phyloP scores from a whole-genome alignment of 2,329 filamentous ascomycete species.

The Paracorniculantispora psalliotae region DNA sequence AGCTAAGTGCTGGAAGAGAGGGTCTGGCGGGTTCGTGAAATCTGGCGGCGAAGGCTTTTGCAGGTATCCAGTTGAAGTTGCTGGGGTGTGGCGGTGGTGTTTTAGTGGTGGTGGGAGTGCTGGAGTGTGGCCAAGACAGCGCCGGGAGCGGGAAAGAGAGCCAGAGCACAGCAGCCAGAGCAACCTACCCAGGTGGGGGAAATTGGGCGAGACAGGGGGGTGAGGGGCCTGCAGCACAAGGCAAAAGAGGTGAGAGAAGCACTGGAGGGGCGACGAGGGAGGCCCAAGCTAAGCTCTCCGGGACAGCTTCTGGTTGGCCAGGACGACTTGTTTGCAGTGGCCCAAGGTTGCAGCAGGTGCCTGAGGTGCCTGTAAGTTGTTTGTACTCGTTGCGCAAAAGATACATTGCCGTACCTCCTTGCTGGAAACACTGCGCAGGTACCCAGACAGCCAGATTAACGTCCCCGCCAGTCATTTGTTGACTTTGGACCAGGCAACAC shows the following conservation, averaged over 20 bases:
- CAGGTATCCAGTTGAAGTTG: constrained; percentile 7
- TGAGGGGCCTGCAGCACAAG: constrained; percentile 9
- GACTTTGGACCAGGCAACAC: constrained; percentile 3
- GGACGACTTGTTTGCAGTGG: neutral
- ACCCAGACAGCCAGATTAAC: too few species aligned
- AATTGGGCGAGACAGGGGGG: constrained; percentile 38
- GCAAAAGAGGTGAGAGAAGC: neutral
- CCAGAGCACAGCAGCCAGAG: neutral
- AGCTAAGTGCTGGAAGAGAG: constrained; percentile 8
- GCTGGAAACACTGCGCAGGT: neutral
- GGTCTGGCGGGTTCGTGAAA: constrained; percentile 12
- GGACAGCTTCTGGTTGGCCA: constrained; percentile 2
- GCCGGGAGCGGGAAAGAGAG: constrained; percentile 1
- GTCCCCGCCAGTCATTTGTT: constrained; percentile 2
- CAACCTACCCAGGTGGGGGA: constrained; percentile 35
- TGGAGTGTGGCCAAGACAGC: neutral
- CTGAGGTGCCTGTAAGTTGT: neutral
- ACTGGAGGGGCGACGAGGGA: too few species aligned
- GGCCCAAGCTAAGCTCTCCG: constrained; percentile 4
- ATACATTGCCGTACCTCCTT: neutral
- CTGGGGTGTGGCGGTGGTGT: neutral
- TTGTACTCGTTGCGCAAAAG: too few species aligned
- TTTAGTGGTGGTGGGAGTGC: neutral
- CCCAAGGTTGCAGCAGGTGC: neutral
- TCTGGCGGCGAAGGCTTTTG: constrained; percentile 10